These are phyloP conservation scores for Fraxinus pennsylvanica DNA, from an alignment of 257 asterid species.

Conservation along the genomic window DNA sequence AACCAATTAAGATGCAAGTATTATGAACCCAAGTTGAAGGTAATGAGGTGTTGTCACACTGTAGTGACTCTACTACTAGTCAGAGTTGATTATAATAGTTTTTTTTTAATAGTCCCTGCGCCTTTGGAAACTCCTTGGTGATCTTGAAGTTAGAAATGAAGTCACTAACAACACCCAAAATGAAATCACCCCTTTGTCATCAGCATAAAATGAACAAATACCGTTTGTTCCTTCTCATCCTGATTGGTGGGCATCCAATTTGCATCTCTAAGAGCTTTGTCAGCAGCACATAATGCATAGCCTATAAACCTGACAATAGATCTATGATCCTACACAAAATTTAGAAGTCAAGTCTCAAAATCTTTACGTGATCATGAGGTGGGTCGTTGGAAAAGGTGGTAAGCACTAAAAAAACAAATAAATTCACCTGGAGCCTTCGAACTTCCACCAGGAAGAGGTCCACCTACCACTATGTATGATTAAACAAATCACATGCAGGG, in stretches of 20 bases:
- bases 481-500: conserved; percentile 7
- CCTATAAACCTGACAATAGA: conserved; percentile 87
- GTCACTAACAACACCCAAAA: conserved; percentile 20
- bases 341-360: conserved; percentile 21
- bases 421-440: background rate
- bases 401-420: background rate
- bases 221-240: conserved; percentile 89
- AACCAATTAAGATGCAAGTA: background rate
- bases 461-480: background rate
- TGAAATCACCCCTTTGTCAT: conserved; percentile 12
- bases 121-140: conserved; percentile 96
- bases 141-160: conserved; percentile 36
- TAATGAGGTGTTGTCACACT: background rate
- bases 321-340: conserved; percentile 69
- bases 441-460: background rate
- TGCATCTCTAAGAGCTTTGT: conserved; percentile 93
- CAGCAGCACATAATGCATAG: conserved; percentile 91
- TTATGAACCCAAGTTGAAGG: background rate
- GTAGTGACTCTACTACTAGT: background rate
- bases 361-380: conserved; percentile 15
- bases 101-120: conserved; percentile 58
- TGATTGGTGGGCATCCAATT: conserved; percentile 73
- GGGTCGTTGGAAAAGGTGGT: background rate
- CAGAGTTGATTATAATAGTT: background rate
- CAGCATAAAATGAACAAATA: conserved; percentile 34